Evolutionary conservation across 805 yeast species (phyloP), one percentile per base, ranked within the genome.

Genomic region (Zygosaccharomyces lentus): DNA sequence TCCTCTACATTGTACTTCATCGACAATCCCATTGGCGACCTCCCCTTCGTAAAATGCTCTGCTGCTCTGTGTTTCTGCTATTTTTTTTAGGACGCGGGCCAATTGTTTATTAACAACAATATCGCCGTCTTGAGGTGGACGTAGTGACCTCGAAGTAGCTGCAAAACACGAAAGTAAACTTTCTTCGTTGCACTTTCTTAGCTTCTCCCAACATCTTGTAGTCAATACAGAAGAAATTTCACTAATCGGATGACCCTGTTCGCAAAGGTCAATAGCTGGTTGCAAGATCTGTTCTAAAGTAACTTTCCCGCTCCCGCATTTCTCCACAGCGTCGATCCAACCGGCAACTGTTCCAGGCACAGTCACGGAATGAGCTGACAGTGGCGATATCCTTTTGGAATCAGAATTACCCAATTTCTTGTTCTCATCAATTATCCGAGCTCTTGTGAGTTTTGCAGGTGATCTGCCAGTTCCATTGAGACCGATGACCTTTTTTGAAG

Each of bases 321-420:
- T 68, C 34, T 77, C 80, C 31, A 76, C 66, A 2, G 87, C 76
- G 61, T 85, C 93, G 37, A 73, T 61, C 93, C 93, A 86, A 0
- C 87, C 91, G 5, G 87, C 87, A 39, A 84, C 73, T 1, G 87
- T 82, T 4, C 95, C 95, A 0, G 93, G 93, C 4, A 85, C 89
- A 42, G 81, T 82, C 6, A 82, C 77, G 0, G 83, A 66, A 47
- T 78, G 78, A 2, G 80, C 75, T 2, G 87, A 81, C 25, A 67
- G 67, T 9, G 56, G 56, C 0, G 78, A 78, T 25, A 84, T 68
- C 56, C 87, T 72, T 23, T 67, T 64, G 31, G 77, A 69, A 8
- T 69, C 61, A 34, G 75, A 65, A 13, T 76, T 77, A 16, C 70
- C 67, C 13, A 23, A n/a, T n/a, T 13, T n/a, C 19, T 32, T 31